These are phyloP conservation scores for Tetradesmus obliquus DNA, from an alignment of 139 green algal genomes.

Conservation along the genomic window DNA sequence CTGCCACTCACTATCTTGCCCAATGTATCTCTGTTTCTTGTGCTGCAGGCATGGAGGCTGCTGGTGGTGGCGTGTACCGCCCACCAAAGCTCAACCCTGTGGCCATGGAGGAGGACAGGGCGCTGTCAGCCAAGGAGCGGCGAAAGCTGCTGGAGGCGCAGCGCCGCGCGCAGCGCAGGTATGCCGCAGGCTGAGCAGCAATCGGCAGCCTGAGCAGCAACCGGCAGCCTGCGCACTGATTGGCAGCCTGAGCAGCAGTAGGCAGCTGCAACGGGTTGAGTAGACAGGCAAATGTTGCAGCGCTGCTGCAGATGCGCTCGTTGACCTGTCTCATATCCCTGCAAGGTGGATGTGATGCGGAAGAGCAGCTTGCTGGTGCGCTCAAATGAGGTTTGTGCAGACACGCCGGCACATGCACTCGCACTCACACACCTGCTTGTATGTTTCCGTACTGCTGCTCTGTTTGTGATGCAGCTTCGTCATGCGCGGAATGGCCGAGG, in stretches of 20 bases:
- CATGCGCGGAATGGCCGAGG: constrained; percentile 71
- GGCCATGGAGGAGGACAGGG: constrained; percentile 84
- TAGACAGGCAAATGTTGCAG: no score
- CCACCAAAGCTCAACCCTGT: constrained; percentile 89
- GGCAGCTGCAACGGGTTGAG: no score
- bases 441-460: constrained; percentile 31
- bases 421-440: no score
- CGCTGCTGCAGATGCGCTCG: no score
- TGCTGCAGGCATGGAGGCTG: not conserved
- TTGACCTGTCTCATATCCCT: no score
- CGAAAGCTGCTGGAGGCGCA: constrained; percentile 21
- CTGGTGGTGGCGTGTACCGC: constrained; percentile 81
- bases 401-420: no score
- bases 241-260: no score
- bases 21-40: no score
- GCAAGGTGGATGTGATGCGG: no score
- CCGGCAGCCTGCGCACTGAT: not conserved
- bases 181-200: not conserved
- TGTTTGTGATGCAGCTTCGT: constrained; percentile 57
- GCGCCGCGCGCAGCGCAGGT: constrained; percentile 38
- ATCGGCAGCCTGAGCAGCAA: not conserved
- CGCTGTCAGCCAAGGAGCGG: constrained; percentile 41
- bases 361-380: no score
- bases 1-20: no score
- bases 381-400: no score